Base-by-base conservation (phyloP, 306 rosid genomes). In the Begonia masoniana region DNA sequence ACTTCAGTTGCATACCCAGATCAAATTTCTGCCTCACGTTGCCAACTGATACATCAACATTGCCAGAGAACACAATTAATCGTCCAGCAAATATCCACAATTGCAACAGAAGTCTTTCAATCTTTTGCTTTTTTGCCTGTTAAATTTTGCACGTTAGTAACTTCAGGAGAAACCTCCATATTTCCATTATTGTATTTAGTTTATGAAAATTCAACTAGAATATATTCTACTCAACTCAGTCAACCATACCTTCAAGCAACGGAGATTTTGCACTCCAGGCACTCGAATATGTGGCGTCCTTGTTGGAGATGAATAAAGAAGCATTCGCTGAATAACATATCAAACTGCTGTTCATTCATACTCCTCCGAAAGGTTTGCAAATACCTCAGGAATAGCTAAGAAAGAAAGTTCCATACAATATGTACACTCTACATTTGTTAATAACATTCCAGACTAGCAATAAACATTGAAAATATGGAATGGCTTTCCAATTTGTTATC, bases 41-140 rank as follows among this genome's bases (percentile, higher is more conserved):
- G 7, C 39, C 39, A 0, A 0, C 9, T 31, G 8, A 71, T 71
- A 62, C 58, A 14, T 74, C 78, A 13, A 56, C 45, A 51, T 50
- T 82, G 75, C 84, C 87, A 43, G 78, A 71, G 62, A 83, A 56
- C 59, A 77, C 72, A 10, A 82, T 83, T 43, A 91, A 91, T 67
- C 96, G 86, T 62, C 88, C 92, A 0, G 86, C 78, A 61, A 86
- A 81, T 65, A 83, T 91, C 73, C 76, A 61, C 55, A 12, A 50
- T 5, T 31, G 8, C 39, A 31, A 31, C 39, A 31, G 9, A 31
- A 31, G 39, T 31, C 7, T 31, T 31, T 31, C 8, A 5, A 31
- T 31, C 9, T 31, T 5, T 31, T 13, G 6, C 4, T 45, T 45
- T 43, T 43, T 43, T 43, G 0, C 12, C 13, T 43, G 12, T 0